Evolutionary conservation across 2,329 filamentous ascomycete genomes (phyloP), one percentile per base, ranked within the genome.

Genomic region (Sporothrix protearum): DNA sequence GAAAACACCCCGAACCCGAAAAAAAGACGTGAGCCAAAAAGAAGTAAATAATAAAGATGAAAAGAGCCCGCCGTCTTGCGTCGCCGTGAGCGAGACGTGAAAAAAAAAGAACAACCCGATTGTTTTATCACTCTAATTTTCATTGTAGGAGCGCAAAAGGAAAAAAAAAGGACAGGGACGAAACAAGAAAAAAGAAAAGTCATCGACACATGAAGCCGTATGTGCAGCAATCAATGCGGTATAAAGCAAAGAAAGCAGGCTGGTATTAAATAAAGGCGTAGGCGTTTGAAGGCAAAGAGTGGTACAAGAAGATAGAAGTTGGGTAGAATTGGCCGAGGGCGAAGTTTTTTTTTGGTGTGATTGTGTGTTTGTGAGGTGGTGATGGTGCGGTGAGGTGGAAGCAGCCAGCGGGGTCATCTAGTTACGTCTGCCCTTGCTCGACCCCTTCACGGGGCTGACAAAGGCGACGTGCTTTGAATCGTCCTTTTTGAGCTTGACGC

Each of bases 391-490:
- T n/a, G 7, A 19, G 25, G 5, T 9, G 36, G 53, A 19, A 47
- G 64, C 12, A 7, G 28, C n/a, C 30, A 16, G 12, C 25, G 7
- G 14, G 55, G n/a, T 10, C 2, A 25, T 74, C 71, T 75, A 76
- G 74, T 77, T 78, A 51, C 80, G 79, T 71, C 78, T 78, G 42
- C 78, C 71, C 25, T 78, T 79, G 71, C 77, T 77, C 47, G 78
- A 82, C 70, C 81, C 81, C 73, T 83, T 83, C 63, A 87, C 81
- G 19, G 86, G 81, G 45, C 80, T 83, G 70, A 88, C 85, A 76
- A 88, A 86, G 14, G 85, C 84, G 69, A 88, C 86, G 70, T 87
- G 85, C 74, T 87, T 87, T 59, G 79, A 77, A 61, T 87, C 85
- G 49, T 87, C 84, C 77, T 87, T 87, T 74, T 85, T 83, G 36